Conservation (phyloP, 2,329 filamentous ascomycete species). For the Beauveria medogensis region DNA sequence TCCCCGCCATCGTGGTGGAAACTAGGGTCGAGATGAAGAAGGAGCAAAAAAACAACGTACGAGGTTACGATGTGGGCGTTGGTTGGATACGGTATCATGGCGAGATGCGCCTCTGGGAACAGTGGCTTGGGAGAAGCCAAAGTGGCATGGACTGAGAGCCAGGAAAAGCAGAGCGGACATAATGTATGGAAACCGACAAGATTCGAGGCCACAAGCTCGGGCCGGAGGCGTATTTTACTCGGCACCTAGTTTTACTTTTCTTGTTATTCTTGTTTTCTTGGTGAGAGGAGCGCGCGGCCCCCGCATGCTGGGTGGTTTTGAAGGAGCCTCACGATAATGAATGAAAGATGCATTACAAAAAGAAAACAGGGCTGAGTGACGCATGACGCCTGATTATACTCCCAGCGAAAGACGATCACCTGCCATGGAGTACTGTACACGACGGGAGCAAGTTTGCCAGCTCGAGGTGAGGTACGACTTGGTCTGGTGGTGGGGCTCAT, state of each 20-base stretch:
- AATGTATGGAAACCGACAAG: neutral
- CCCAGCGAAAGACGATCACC: too few species aligned
- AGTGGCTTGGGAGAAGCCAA: neutral
- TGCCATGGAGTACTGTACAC: neutral
- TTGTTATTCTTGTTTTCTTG: neutral
- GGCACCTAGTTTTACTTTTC: neutral
- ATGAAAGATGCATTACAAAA: neutral
- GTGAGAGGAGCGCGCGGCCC: neutral
- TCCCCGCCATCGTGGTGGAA: neutral
- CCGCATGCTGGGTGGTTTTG: neutral
- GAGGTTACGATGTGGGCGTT: constrained; percentile 6
- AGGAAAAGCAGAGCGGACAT: neutral
- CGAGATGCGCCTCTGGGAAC: neutral
- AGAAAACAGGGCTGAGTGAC: neutral
- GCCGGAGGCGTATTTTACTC: neutral
- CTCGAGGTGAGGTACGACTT: too few species aligned
- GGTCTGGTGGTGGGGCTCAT: neutral
- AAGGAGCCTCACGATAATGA: constrained; percentile 8
- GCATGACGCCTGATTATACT: neutral
- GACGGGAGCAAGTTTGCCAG: neutral
- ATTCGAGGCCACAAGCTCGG: neutral
- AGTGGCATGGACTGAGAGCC: neutral
- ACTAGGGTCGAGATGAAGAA: neutral
- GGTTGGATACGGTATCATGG: neutral
- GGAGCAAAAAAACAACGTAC: neutral